These are phyloP conservation scores for Trichoderma afroharzianum DNA, from an alignment of 2,329 filamentous ascomycete species.

Conservation along the genomic window DNA sequence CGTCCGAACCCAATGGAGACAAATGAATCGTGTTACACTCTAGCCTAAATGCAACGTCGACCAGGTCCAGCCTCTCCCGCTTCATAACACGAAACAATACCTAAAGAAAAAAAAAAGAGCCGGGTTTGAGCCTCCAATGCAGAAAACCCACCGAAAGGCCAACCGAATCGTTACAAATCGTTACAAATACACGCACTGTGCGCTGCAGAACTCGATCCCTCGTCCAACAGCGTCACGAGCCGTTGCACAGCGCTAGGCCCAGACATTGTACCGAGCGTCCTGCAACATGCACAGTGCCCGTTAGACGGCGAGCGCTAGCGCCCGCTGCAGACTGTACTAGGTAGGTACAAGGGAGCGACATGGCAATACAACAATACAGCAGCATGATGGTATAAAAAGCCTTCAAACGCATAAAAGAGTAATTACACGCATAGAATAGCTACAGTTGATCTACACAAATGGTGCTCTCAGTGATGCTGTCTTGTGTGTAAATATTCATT, in stretches of 20 bases:
- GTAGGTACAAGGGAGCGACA: not conserved
- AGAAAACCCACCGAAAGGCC: not conserved
- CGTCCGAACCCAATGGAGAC: not conserved
- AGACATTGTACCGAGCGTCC: not conserved
- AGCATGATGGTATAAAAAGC: not conserved
- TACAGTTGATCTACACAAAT: not conserved
- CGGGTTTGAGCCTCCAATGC: not conserved
- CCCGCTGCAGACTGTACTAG: not conserved
- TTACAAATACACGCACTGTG: not conserved
- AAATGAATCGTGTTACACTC: not conserved
- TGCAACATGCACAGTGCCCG: not conserved
- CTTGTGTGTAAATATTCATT: not conserved
- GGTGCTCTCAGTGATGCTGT: not conserved
- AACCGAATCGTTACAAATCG: not conserved
- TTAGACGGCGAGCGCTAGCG: not conserved
- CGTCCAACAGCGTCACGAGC: not conserved
- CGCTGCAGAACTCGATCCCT: not conserved
- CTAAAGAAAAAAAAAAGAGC: not conserved
- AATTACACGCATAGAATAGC: not conserved
- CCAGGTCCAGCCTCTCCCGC: not conserved
- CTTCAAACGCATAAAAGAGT: not conserved
- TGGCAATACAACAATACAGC: not conserved
- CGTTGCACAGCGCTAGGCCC: not conserved
- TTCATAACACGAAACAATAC: not conserved
- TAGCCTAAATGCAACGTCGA: not conserved